phyloP scores from a whole-genome alignment of 2,329 filamentous ascomycete genomes.

The Biscogniauxia mediterranea region DNA sequence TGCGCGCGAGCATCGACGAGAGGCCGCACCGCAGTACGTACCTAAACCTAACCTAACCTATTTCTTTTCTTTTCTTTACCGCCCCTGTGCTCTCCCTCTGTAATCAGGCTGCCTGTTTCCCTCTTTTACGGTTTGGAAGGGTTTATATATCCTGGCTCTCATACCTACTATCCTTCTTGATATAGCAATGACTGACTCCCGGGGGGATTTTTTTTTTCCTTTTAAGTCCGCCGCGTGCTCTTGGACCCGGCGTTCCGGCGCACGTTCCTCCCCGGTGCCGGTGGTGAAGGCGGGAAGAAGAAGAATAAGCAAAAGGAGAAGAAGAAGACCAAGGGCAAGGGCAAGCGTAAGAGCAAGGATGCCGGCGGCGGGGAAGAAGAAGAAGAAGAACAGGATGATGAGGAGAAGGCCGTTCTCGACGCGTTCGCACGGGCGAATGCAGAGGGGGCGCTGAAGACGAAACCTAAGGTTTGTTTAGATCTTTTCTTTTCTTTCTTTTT shows the following conservation, averaged over 20 bases:
- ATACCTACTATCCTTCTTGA: no score
- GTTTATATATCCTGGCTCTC: no score
- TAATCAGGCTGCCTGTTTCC: no score
- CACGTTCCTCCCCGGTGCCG: constrained; percentile 60
- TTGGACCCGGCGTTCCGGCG: constrained; percentile 58
- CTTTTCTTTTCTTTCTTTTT: not conserved
- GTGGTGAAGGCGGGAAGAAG: constrained; percentile 45
- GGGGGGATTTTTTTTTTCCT: no score
- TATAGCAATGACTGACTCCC: no score
- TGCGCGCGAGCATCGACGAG: constrained; percentile 74
- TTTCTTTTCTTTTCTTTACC: no score
- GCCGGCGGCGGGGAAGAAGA: constrained; percentile 15
- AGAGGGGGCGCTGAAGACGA: constrained; percentile 76
- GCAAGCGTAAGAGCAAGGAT: not conserved
- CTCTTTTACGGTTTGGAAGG: no score
- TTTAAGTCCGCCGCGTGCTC: constrained; percentile 61
- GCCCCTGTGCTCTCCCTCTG: no score
- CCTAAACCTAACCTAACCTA: no score
- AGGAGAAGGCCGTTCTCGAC: constrained; percentile 52
- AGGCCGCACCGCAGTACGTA: constrained; percentile 55
- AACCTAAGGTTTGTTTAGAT: constrained; percentile 67
- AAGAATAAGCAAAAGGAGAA: not conserved
- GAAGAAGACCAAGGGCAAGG: not conserved
- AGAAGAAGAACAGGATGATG: constrained; percentile 45
- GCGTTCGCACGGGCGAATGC: constrained; percentile 71